Conservation (phyloP, 805 yeast species). For the Teunomyces panamensis region DNA sequence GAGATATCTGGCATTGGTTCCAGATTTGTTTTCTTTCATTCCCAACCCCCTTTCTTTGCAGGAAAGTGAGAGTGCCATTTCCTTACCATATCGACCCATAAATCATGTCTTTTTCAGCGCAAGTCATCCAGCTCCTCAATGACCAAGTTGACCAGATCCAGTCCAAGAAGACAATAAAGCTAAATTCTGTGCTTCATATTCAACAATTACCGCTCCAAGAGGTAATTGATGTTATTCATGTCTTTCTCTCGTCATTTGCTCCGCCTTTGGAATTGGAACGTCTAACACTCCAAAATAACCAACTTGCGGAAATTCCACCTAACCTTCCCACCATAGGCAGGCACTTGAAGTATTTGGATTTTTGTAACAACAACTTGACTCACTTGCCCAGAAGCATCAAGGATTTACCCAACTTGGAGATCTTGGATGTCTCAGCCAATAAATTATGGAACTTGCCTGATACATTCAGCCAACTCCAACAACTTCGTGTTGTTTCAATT, state of each 20-base stretch:
- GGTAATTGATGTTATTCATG: slow-evolving; percentile 12
- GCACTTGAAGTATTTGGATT: slow-evolving; percentile 57
- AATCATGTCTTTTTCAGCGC: slow-evolving; percentile 1
- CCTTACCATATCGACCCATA: too few species aligned
- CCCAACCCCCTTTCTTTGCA: not conserved
- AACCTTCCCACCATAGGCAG: slow-evolving; percentile 41
- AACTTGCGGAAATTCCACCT: slow-evolving; percentile 45
- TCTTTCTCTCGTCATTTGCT: slow-evolving; percentile 9
- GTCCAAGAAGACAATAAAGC: slow-evolving; percentile 12
- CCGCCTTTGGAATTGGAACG: slow-evolving; percentile 35
- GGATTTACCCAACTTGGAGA: slow-evolving; percentile 48
- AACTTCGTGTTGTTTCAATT: slow-evolving; percentile 57
- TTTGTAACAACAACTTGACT: slow-evolving; percentile 57
- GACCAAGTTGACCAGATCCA: slow-evolving; percentile 14
- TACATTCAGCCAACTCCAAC: slow-evolving; percentile 25
- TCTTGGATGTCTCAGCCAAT: slow-evolving; percentile 64
- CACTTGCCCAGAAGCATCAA: slow-evolving; percentile 46
- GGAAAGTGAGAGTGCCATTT: too few species aligned
- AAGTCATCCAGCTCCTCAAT: slow-evolving; percentile 8
- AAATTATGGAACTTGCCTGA: slow-evolving; percentile 46
- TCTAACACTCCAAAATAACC: slow-evolving; percentile 54
- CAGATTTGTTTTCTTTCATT: not conserved
- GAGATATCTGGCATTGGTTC: not conserved
- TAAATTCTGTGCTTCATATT: slow-evolving; percentile 5
- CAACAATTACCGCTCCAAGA: slow-evolving; percentile 4